phyloP scores from a whole-genome alignment of 768 basidiomycete genomes.

The Rhizopogon rudus region DNA sequence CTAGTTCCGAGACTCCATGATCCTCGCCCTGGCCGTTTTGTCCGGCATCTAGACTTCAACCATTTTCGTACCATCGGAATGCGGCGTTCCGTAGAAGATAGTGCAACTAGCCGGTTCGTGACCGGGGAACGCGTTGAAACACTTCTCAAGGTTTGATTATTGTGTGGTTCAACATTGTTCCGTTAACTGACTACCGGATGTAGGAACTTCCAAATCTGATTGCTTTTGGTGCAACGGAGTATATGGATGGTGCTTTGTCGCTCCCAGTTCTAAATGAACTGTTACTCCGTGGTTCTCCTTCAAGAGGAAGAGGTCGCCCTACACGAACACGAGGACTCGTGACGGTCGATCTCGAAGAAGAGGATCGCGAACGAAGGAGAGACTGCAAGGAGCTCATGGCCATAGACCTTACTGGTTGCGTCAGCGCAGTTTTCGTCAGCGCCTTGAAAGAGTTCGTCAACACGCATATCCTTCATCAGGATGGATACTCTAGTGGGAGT shows the following conservation, averaged over 20 bases:
- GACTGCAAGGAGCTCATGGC: constrained; percentile 82
- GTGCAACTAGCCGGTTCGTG: constrained; percentile 86
- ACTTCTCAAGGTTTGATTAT: constrained; percentile 59
- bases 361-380: constrained; percentile 67
- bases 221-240: constrained; percentile 95
- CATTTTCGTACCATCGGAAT: constrained; percentile 98
- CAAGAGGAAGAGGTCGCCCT: constrained; percentile 64
- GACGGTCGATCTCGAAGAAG: constrained; percentile 59
- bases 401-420: constrained; percentile 91
- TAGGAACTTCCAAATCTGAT: constrained; percentile 87
- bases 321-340: constrained; percentile 56
- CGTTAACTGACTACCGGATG: constrained; percentile 1
- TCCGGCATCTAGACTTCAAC: constrained; percentile 89
- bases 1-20: constrained; percentile 67
- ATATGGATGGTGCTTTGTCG: constrained; percentile 93
- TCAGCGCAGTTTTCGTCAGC: constrained; percentile 84
- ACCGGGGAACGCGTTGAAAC: constrained; percentile 82
- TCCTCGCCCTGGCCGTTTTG: constrained; percentile 72
- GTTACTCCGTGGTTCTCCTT: constrained; percentile 77
- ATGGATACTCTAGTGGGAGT: constrained; percentile 40
- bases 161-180: constrained; percentile 2
- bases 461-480: constrained; percentile 46
- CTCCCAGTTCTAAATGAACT: constrained; percentile 84
- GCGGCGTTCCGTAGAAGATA: constrained; percentile 87
- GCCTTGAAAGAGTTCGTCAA: constrained; percentile 82